Evolutionary conservation across 306 rosid species (phyloP).

Genomic region (Comarum palustre): DNA sequence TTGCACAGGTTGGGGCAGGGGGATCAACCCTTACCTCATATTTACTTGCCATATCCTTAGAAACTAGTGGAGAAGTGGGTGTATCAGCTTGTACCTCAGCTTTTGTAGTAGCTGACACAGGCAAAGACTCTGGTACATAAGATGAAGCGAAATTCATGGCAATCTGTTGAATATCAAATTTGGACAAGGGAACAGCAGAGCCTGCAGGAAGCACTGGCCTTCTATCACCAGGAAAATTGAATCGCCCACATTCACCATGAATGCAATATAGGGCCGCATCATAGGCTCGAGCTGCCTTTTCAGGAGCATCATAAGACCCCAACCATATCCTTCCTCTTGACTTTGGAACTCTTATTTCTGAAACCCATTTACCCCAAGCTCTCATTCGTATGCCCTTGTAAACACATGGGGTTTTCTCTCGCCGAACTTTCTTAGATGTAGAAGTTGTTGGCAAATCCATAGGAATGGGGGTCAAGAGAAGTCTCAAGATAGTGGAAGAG

Average conservation of each 20-base stretch:
- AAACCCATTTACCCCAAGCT: conserved; percentile 30
- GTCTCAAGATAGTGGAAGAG: conserved; percentile 17
- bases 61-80: conserved; percentile 8
- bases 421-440: conserved; percentile 7
- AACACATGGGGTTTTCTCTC: conserved; percentile 6
- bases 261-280: conserved; percentile 32
- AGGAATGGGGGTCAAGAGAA: neutral
- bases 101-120: conserved; percentile 5
- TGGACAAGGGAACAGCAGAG: conserved; percentile 14
- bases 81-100: conserved; percentile 11
- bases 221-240: conserved; percentile 26
- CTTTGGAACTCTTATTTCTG: conserved; percentile 29
- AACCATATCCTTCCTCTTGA: conserved; percentile 26
- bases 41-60: conserved; percentile 6
- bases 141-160: conserved; percentile 17
- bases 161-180: conserved; percentile 21
- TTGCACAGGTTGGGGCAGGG: conserved; percentile 8
- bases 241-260: conserved; percentile 26
- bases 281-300: conserved; percentile 27
- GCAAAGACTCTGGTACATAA: conserved; percentile 9
- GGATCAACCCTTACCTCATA: conserved; percentile 7
- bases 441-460: conserved; percentile 29
- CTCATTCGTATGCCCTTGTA: conserved; percentile 26
- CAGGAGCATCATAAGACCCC: conserved; percentile 28
- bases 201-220: conserved; percentile 23